phyloP scores from a whole-genome alignment of 108 stramenopile species.

The Skeletonema potamos region DNA sequence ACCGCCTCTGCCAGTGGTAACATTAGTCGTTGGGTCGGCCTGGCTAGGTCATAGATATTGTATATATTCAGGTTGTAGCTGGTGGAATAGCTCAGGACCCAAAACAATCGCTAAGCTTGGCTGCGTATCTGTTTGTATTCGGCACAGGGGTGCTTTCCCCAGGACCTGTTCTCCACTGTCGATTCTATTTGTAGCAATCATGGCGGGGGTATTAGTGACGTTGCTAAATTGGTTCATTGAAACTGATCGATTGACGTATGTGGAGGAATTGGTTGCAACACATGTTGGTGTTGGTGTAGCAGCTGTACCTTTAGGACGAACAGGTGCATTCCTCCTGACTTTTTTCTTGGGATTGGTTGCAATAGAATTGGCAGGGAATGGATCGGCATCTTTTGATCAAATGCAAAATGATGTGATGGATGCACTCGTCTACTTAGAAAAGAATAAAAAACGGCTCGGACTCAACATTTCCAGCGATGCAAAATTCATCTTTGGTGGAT shows the following conservation, averaged over 20 bases:
- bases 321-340: conserved; percentile 4
- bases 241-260: background rate
- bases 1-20: conserved; percentile 34
- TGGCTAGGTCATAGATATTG: conserved; percentile 62
- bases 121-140: conserved; percentile 55
- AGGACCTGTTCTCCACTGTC: conserved; percentile 20
- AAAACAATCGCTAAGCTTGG: conserved; percentile 48
- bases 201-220: background rate
- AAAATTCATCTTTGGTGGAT: conserved; percentile 62
- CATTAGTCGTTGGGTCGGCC: conserved; percentile 66
- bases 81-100: conserved; percentile 72
- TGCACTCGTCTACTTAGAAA: conserved; percentile 51
- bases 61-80: conserved; percentile 52
- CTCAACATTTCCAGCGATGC: background rate
- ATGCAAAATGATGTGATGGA: conserved; percentile 65
- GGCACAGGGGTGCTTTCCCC: conserved; percentile 65
- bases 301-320: background rate
- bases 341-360: conserved; percentile 7
- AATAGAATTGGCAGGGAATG: conserved; percentile 25
- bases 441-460: conserved; percentile 15
- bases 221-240: background rate
- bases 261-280: conserved; percentile 10
- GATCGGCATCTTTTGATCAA: conserved; percentile 51
- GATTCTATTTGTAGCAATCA: conserved; percentile 8
- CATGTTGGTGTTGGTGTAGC: background rate